Base-by-base conservation (phyloP, 2,329 filamentous ascomycete genomes). In the Tolypocladium album region DNA sequence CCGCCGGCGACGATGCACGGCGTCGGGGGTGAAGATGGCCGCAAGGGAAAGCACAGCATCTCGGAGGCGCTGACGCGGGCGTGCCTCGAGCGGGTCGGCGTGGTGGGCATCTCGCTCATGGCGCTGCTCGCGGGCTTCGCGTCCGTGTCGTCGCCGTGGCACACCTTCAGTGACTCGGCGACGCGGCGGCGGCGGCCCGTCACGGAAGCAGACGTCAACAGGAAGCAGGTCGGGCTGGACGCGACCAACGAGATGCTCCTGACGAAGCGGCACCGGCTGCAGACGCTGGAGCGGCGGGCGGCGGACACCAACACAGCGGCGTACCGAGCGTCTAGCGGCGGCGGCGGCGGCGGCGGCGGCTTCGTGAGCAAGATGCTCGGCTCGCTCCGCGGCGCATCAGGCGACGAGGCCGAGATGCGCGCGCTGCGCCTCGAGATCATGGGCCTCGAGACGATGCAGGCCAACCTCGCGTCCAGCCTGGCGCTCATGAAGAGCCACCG, bases 81-180 rank as follows among this genome's bases (percentile, higher is more conserved):
- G 11, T 87, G 83, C 64, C 74, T 88, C 42, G 84, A 87, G 70
- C 75, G 91, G 53, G 86, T 96, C 34, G 91, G 90, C 15, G 87
- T 96, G 47, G 90, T 95, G 63, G 91, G 91, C 4, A 91, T 94
- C 60, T 87, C 88, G 56, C 75, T 94, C 58, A 95, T 96, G 90
- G 91, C 90, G 20, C 81, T 92, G 17, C 78, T 96, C n/a, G 90
- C 90, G 8, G 91, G 91, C 0, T 96, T 95, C 67, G 91, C 91
- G 7, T 90, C 90, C n/a, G 88, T 95, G 40, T 92, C 89, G 31
- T 88, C 89, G 1, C 85, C 92, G 1, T 96, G 91, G 90, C 88
- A 95, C 69, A 90, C 85, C 0, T 90, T 95, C 73, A 82, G 85
- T 31, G 84, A 86, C 38, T 83, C 82, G 45, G 77, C 83, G 55